Evolutionary conservation across 2,329 filamentous ascomycete species (phyloP).

Genomic region (Pseudofabraea citricarpa): DNA sequence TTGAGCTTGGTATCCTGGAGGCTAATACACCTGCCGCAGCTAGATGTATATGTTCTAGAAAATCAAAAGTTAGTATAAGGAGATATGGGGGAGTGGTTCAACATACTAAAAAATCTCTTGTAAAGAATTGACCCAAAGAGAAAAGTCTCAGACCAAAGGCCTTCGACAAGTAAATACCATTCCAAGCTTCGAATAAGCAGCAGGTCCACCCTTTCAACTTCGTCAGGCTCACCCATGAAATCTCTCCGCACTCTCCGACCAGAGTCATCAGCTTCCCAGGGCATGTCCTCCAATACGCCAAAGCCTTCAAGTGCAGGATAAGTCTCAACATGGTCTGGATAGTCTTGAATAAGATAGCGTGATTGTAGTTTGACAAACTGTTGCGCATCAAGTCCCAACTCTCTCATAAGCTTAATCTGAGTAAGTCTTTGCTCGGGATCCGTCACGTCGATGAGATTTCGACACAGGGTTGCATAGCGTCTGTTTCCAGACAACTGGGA

Average conservation of each 20-base stretch:
- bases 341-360: constrained; percentile 45
- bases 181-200: constrained; percentile 73
- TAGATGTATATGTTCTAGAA: constrained; percentile 37
- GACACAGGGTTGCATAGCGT: constrained; percentile 66
- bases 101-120: constrained; percentile 78
- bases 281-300: constrained; percentile 39
- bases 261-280: constrained; percentile 37
- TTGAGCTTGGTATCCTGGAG: constrained; percentile 42
- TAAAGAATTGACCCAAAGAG: constrained; percentile 67
- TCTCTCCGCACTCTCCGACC: constrained; percentile 64
- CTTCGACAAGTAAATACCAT: constrained; percentile 76
- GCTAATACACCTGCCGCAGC: constrained; percentile 50
- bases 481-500: constrained; percentile 65
- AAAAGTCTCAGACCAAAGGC: constrained; percentile 68
- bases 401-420: constrained; percentile 70
- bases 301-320: constrained; percentile 42
- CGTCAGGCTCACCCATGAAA: constrained; percentile 64
- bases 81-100: neutral
- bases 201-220: constrained; percentile 60
- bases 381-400: constrained; percentile 66
- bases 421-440: constrained; percentile 59
- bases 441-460: constrained; percentile 70
- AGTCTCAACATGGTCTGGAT: constrained; percentile 34
- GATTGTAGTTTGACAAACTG: constrained; percentile 70
- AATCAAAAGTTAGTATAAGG: constrained; percentile 4